phyloP scores from a whole-genome alignment of 257 asterid genomes.

The Fraxinus excelsior region DNA sequence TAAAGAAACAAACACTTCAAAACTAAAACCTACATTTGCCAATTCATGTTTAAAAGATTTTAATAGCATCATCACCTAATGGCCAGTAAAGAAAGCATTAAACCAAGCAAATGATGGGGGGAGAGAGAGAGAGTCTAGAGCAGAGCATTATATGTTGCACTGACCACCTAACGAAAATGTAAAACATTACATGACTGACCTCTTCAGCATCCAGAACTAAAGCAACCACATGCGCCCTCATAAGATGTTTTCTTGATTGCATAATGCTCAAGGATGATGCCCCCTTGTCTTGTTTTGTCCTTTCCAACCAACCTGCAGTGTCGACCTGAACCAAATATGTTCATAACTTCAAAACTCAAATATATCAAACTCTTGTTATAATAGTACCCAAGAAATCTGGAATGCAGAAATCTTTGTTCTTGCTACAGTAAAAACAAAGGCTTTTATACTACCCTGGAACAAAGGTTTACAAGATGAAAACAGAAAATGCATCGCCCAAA shows the following conservation, averaged over 20 bases:
- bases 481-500: not conserved
- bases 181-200: slow-evolving; percentile 46
- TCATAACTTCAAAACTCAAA: not conserved
- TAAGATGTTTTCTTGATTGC: slow-evolving; percentile 93
- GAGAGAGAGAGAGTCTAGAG: not conserved
- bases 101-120: slow-evolving; percentile 1
- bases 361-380: not conserved
- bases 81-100: slow-evolving; percentile 16
- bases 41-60: not conserved
- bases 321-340: slow-evolving; percentile 65
- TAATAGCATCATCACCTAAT: not conserved
- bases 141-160: too few relatives aligned
- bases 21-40: slow-evolving; percentile 2
- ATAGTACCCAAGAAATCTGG: not conserved
- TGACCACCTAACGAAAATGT: slow-evolving; percentile 9
- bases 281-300: slow-evolving; percentile 92
- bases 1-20: not conserved
- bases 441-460: not conserved
- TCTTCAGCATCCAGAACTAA: slow-evolving; percentile 94
- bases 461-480: not conserved
- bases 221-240: slow-evolving; percentile 95
- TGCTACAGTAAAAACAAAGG: not conserved
- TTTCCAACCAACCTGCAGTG: slow-evolving; percentile 97
- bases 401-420: not conserved
- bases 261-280: slow-evolving; percentile 89